Evolutionary conservation across 805 yeast genomes (phyloP).

Genomic region (Kluyveromyces siamensis): DNA sequence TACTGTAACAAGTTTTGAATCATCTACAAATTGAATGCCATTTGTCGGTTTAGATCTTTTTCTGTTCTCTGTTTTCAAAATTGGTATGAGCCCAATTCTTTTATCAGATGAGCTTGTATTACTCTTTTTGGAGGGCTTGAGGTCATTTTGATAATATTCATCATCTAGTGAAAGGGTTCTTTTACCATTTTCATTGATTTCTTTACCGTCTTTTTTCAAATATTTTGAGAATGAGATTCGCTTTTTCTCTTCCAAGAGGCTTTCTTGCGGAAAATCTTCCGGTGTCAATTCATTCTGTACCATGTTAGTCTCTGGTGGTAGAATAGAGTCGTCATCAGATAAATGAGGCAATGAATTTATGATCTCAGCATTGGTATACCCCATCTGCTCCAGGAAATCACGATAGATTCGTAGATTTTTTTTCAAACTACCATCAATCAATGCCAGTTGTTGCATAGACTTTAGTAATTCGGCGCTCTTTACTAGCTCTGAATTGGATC

Average conservation of each 20-base stretch:
- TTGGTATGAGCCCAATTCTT: background rate
- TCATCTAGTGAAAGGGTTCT: slow-evolving; percentile 5
- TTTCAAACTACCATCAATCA: slow-evolving; percentile 16
- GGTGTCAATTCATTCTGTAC: background rate
- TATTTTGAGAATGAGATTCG: slow-evolving; percentile 28
- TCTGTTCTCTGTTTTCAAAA: slow-evolving; percentile 12
- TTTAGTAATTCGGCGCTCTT: slow-evolving; percentile 10
- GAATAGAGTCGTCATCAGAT: background rate
- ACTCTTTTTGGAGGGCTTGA: background rate
- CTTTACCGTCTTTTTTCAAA: slow-evolving; percentile 22
- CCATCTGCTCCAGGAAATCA: slow-evolving; percentile 13
- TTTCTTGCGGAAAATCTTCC: background rate
- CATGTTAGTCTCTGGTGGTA: background rate
- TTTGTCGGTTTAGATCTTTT: slow-evolving; percentile 3
- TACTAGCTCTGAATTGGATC: slow-evolving; percentile 2
- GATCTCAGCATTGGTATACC: slow-evolving; percentile 13
- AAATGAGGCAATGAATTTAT: slow-evolving; percentile 3
- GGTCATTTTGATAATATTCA: background rate
- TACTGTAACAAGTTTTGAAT: slow-evolving; percentile 19
- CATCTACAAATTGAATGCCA: slow-evolving; percentile 20
- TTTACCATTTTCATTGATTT: slow-evolving; percentile 12
- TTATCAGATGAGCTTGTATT: no score
- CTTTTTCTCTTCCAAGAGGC: slow-evolving; percentile 16
- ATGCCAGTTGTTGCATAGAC: slow-evolving; percentile 16
- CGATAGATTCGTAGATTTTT: slow-evolving; percentile 20